Evolutionary conservation across 192 early-diverging fungal genomes (phyloP).

Genomic region (Umbelopsis sp.): DNA sequence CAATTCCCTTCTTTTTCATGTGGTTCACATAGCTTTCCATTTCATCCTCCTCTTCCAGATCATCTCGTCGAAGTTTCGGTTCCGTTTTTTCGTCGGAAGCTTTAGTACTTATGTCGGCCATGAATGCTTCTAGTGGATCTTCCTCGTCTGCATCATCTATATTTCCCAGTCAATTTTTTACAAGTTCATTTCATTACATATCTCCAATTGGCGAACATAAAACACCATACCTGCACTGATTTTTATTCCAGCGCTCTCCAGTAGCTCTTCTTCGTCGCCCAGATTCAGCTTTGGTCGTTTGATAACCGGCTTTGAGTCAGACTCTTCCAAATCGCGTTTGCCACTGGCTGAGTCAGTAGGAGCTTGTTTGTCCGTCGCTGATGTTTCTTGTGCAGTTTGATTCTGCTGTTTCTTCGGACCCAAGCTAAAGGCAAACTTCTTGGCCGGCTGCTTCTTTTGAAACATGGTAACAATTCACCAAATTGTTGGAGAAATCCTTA

Average conservation of each 20-base stretch:
- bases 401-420: conserved; percentile 4
- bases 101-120: conserved; percentile 69
- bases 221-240: not conserved
- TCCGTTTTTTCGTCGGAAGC: conserved; percentile 50
- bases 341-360: not conserved
- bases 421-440: conserved; percentile 17
- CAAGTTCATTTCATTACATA: not conserved
- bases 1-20: conserved; percentile 75
- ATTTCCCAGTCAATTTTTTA: no score
- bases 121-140: conserved; percentile 85
- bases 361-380: no score
- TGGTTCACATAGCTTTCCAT: conserved; percentile 75
- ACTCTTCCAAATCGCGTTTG: not conserved
- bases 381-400: not conserved
- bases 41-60: conserved; percentile 77
- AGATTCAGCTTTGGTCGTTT: conserved; percentile 29
- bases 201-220: no score
- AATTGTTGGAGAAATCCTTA: no score
- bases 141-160: conserved; percentile 53
- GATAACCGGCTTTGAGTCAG: not conserved
- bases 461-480: not conserved
- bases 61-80: conserved; percentile 57
- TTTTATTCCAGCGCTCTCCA: conserved; percentile 39
- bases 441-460: conserved; percentile 13
- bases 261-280: conserved; percentile 39